Evolutionary conservation across 306 rosid species (phyloP).

Genomic region (Prunus mongolica): DNA sequence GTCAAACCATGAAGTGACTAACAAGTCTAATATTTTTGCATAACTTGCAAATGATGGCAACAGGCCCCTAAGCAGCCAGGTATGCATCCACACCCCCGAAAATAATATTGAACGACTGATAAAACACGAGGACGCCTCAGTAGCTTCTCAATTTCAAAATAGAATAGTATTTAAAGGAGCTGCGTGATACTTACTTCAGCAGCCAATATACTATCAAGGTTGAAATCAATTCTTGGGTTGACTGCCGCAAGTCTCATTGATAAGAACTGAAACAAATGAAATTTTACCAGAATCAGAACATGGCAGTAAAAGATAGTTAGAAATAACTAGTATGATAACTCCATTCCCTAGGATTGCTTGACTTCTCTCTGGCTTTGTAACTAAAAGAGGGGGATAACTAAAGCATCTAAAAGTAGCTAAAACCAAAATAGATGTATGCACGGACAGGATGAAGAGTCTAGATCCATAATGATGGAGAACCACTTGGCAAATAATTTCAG

Average conservation of each 20-base stretch:
- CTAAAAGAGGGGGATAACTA: background rate
- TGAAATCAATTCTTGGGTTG: conserved; percentile 80
- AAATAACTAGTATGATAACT: conserved; percentile 1
- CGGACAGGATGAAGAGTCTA: background rate
- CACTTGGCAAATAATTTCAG: background rate
- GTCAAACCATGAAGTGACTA: background rate
- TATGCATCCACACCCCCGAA: background rate
- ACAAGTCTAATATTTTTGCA: background rate
- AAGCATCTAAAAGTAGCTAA: background rate
- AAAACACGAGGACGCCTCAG: background rate
- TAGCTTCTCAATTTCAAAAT: background rate
- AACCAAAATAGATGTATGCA: background rate
- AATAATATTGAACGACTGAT: background rate
- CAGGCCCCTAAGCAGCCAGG: background rate
- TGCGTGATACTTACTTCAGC: conserved; percentile 60
- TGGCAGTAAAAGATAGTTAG: conserved; percentile 6
- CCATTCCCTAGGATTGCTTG: background rate
- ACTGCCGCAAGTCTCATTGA: conserved; percentile 95
- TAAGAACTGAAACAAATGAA: conserved; percentile 60
- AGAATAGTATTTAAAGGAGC: background rate
- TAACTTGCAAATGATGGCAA: background rate
- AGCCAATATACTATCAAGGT: conserved; percentile 66
- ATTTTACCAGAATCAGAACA: conserved; percentile 27
- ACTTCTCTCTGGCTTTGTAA: background rate
- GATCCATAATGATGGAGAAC: background rate